A percentile compares a stretch with the other conserved stretches of the same genome.
These are phyloP conservation scores for Bauhinia variegata DNA, from an alignment of 306 rosid species.

Conservation along the genomic window DNA sequence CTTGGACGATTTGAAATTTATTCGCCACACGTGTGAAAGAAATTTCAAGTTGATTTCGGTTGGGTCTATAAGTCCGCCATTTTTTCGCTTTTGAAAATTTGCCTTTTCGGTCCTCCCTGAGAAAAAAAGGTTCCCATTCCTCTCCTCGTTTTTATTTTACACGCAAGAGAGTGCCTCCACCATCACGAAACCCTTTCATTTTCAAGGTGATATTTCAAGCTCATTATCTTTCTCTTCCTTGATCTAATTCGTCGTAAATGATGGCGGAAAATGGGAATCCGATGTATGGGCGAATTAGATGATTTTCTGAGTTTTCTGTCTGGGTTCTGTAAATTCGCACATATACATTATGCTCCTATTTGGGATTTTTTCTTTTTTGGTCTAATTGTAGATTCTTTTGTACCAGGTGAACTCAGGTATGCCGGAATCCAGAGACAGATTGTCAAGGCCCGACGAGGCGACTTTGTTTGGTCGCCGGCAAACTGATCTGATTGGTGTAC, in stretches of 20 bases:
- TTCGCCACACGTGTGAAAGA: neutral
- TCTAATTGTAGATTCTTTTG: neutral
- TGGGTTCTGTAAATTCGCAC: too few relatives aligned
- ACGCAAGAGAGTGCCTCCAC: neutral
- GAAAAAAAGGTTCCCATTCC: neutral
- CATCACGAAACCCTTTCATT: neutral
- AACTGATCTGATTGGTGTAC: constrained; percentile 21
- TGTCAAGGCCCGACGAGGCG: constrained; percentile 47
- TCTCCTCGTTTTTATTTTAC: too few relatives aligned
- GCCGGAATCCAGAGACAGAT: constrained; percentile 74
- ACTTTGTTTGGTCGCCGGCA: constrained; percentile 44
- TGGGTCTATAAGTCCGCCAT: constrained; percentile 55
- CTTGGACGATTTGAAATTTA: constrained; percentile 33
- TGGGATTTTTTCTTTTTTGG: neutral
- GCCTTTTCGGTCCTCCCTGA: constrained; percentile 43
- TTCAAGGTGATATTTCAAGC: neutral
- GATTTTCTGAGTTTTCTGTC: neutral
- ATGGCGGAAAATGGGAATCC: too few relatives aligned
- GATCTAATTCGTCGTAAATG: too few relatives aligned
- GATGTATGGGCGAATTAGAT: neutral
- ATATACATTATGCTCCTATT: neutral
- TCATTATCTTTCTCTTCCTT: neutral
- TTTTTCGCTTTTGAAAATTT: constrained; percentile 44
- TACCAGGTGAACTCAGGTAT: constrained; percentile 37
- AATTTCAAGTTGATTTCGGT: constrained; percentile 1